Evolutionary conservation across 306 rosid species (phyloP).

Genomic region (Citrullus mucosospermus): DNA sequence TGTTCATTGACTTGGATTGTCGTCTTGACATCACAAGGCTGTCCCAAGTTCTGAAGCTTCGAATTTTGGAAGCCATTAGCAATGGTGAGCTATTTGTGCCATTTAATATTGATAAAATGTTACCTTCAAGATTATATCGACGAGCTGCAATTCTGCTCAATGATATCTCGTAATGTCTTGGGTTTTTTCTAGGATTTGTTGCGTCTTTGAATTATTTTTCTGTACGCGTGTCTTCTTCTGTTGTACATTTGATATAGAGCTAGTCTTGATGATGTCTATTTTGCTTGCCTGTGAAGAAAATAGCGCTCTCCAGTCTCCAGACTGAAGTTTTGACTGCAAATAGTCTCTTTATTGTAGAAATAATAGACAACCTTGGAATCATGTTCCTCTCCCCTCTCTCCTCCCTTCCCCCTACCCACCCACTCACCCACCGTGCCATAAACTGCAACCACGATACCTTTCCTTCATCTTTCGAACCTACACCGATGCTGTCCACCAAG

Average conservation of each 20-base stretch:
- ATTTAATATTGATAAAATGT: background rate
- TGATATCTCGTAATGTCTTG: background rate
- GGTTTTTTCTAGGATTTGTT: background rate
- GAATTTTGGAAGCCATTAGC: conserved; percentile 31
- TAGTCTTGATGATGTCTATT: background rate
- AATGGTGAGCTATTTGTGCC: conserved; percentile 18
- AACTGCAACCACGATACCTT: no score
- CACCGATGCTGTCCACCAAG: no score
- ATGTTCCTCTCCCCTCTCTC: no score
- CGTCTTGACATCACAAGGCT: conserved; percentile 56
- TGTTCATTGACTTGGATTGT: conserved; percentile 73
- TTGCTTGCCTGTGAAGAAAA: background rate
- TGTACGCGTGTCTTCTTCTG: background rate
- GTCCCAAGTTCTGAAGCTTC: conserved; percentile 42
- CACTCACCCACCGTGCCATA: no score
- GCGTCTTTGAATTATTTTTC: background rate
- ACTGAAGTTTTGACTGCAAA: no score
- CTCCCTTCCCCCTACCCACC: no score
- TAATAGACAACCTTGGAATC: no score
- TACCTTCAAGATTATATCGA: background rate
- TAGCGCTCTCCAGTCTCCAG: background rate
- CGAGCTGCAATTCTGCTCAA: background rate
- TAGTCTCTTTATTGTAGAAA: no score
- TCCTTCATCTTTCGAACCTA: no score
- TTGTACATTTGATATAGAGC: background rate